Evolutionary conservation across 352 stramenopile genomes (phyloP).

Genomic region (Elongisporangium senticosum): DNA sequence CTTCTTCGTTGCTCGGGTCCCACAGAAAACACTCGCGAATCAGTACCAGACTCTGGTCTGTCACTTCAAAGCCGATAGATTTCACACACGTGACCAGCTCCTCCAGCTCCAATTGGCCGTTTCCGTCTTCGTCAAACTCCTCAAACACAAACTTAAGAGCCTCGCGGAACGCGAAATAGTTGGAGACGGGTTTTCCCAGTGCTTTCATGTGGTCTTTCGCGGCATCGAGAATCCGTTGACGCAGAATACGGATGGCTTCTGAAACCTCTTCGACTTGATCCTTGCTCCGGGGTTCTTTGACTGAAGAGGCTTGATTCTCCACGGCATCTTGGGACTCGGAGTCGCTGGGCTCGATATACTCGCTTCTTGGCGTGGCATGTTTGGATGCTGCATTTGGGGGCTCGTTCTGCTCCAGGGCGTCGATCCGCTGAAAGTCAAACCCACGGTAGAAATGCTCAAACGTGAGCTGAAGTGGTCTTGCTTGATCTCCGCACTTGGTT

Average conservation of each 20-base stretch:
- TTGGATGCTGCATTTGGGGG: neutral
- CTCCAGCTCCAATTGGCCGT: conserved; percentile 43
- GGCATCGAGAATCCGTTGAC: conserved; percentile 33
- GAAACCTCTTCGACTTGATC: conserved; percentile 31
- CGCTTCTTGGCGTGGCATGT: neutral
- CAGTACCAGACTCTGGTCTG: conserved; percentile 30
- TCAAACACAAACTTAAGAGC: conserved; percentile 45
- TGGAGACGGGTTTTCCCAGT: conserved; percentile 12
- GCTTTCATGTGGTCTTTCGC: conserved; percentile 24
- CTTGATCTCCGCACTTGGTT: conserved; percentile 28
- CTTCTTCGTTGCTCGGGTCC: conserved; percentile 19
- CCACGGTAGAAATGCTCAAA: conserved; percentile 45
- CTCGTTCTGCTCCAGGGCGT: neutral
- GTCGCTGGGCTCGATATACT: neutral
- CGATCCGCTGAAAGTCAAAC: conserved; percentile 31
- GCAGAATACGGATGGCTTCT: conserved; percentile 22
- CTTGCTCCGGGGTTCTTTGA: neutral
- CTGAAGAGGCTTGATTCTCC: neutral
- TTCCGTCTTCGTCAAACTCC: conserved; percentile 46
- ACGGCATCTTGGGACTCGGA: neutral
- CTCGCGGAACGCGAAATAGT: conserved; percentile 53
- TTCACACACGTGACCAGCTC: conserved; percentile 49
- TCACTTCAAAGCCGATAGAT: conserved; percentile 41
- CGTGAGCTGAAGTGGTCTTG: conserved; percentile 37
- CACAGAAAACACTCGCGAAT: conserved; percentile 50